These are phyloP conservation scores for Russula brevipes DNA, from an alignment of 768 basidiomycete genomes.

Conservation along the genomic window DNA sequence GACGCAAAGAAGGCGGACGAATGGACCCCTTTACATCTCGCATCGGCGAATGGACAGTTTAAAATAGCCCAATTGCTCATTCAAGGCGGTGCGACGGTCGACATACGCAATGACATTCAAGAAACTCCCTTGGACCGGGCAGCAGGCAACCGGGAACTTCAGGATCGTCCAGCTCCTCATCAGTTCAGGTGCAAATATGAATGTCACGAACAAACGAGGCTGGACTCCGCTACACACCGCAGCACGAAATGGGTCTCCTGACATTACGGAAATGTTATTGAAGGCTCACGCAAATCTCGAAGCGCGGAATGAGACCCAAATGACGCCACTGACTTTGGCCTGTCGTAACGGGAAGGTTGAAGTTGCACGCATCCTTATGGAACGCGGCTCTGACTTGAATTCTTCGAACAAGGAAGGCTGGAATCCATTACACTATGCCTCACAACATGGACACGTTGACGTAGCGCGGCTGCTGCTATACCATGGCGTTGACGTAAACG, in stretches of 20 bases:
- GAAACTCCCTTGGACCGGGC: slow-evolving; percentile 10
- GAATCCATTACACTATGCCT: neutral
- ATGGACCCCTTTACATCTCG: slow-evolving; percentile 11
- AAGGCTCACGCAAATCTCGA: neutral
- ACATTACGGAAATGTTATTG: neutral
- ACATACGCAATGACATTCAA: neutral
- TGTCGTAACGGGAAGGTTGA: neutral
- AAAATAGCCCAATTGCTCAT: neutral
- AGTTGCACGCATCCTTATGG: neutral
- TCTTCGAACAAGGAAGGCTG: neutral
- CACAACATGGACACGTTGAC: neutral
- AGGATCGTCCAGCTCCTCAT: neutral
- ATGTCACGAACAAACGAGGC: neutral
- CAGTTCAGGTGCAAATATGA: neutral
- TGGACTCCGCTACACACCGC: neutral
- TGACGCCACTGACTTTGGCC: neutral
- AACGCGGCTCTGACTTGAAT: neutral
- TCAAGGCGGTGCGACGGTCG: neutral
- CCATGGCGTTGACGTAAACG: neutral
- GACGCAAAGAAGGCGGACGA: neutral
- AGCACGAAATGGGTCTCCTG: neutral
- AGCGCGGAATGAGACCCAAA: no score
- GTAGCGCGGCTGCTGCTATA: neutral
- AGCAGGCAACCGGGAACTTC: neutral
- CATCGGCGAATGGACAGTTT: neutral